Evolutionary conservation across 2,329 filamentous ascomycete species (phyloP).

Genomic region (Thielaviopsis populi): DNA sequence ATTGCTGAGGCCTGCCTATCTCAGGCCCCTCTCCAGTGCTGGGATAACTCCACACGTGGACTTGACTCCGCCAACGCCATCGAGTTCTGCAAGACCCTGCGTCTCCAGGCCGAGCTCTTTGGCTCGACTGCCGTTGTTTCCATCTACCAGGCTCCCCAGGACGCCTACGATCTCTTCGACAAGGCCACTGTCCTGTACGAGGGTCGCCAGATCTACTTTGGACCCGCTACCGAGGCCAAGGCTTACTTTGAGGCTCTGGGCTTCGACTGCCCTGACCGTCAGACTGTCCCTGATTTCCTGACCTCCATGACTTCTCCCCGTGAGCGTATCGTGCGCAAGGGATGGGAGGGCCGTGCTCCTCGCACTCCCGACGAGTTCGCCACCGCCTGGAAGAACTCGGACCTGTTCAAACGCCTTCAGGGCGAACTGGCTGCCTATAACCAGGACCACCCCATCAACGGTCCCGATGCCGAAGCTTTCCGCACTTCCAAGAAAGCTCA

Average conservation of each 20-base stretch:
- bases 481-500: slow-evolving; percentile 38
- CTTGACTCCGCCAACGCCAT: slow-evolving; percentile 62
- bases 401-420: slow-evolving; percentile 31
- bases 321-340: slow-evolving; percentile 40
- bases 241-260: slow-evolving; percentile 53
- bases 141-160: slow-evolving; percentile 57
- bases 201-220: slow-evolving; percentile 48
- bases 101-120: slow-evolving; percentile 51
- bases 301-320: slow-evolving; percentile 50
- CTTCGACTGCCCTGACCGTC: slow-evolving; percentile 50
- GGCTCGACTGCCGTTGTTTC: slow-evolving; percentile 52
- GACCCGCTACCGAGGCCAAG: slow-evolving; percentile 42
- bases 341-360: slow-evolving; percentile 41
- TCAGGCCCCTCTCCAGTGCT: slow-evolving; percentile 45
- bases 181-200: slow-evolving; percentile 45
- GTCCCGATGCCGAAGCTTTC: slow-evolving; percentile 42
- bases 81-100: slow-evolving; percentile 58
- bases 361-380: slow-evolving; percentile 49
- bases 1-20: slow-evolving; percentile 47
- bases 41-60: slow-evolving; percentile 60
- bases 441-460: slow-evolving; percentile 35
- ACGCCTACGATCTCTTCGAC: slow-evolving; percentile 49
- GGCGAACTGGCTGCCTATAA: slow-evolving; percentile 39
- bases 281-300: slow-evolving; percentile 57
- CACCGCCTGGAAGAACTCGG: slow-evolving; percentile 40